A percentile compares a stretch with the other conserved stretches of the same genome.
phyloP scores from a whole-genome alignment of 2,329 filamentous ascomycete species.

The Cordyceps javanica region DNA sequence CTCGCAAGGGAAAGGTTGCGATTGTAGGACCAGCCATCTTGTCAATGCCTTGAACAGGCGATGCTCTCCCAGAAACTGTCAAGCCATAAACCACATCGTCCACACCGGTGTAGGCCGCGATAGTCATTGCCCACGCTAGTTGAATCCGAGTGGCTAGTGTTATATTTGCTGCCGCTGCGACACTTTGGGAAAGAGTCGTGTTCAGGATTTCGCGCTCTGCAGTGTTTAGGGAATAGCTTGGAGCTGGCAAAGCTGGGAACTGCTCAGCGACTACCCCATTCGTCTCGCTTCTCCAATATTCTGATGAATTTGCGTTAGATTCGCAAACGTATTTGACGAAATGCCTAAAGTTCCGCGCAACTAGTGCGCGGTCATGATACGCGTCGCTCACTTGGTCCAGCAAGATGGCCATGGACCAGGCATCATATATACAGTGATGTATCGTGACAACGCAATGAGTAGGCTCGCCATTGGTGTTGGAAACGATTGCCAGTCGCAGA shows the following conservation, averaged over 20 bases:
- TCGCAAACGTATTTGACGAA: not conserved
- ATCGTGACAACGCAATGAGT: not conserved
- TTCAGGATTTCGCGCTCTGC: not conserved
- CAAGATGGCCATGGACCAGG: not conserved
- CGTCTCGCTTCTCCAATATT: not conserved
- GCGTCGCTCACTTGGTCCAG: not conserved
- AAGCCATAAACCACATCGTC: constrained; percentile 14
- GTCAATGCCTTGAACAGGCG: constrained; percentile 11
- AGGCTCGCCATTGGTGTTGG: not conserved
- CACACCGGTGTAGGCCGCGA: constrained; percentile 7
- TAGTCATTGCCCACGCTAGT: constrained; percentile 5
- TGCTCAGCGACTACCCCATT: constrained; percentile 29
- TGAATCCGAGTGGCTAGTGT: constrained; percentile 27
- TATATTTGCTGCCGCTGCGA: constrained; percentile 19
- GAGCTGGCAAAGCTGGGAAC: constrained; percentile 28
- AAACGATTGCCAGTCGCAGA: not conserved
- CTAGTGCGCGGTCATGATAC: not conserved
- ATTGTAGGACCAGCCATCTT: constrained; percentile 23
- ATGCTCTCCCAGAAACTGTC: constrained; percentile 11
- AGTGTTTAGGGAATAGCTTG: constrained; percentile 20
- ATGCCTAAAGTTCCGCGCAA: not conserved
- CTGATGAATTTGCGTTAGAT: not conserved
- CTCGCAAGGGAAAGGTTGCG: constrained; percentile 13
- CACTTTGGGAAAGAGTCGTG: not conserved
- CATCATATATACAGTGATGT: constrained; percentile 2